phyloP scores from a whole-genome alignment of 2,329 filamentous ascomycete species.

The Coleophoma crateriformis region DNA sequence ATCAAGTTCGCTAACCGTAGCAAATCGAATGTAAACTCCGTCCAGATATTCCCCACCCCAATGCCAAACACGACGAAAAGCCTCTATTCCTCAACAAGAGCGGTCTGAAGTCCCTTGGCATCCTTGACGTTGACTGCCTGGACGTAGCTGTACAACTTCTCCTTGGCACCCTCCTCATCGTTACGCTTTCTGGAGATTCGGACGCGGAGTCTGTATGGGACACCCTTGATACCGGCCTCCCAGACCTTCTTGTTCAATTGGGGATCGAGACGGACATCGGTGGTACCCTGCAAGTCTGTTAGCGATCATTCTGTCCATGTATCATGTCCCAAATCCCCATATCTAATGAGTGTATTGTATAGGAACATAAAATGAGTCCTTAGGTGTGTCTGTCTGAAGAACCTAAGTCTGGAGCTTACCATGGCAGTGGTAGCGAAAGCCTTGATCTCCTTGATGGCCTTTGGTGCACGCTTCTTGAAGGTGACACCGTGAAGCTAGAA shows the following conservation, averaged over 20 bases:
- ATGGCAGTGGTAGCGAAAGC: constrained; percentile 88
- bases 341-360: too few relatives aligned
- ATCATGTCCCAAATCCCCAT: background rate
- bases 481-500: constrained; percentile 85
- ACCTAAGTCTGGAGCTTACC: constrained; percentile 27
- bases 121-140: constrained; percentile 99
- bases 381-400: background rate
- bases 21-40: constrained; percentile 7
- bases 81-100: constrained; percentile 70
- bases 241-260: constrained; percentile 99
- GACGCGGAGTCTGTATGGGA: constrained; percentile 93
- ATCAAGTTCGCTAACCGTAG: constrained; percentile 6
- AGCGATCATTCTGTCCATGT: constrained; percentile 13
- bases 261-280: constrained; percentile 95
- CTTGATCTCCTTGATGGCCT: constrained; percentile 99
- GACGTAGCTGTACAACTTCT: constrained; percentile 99
- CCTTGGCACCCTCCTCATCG: constrained; percentile 98
- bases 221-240: constrained; percentile 98
- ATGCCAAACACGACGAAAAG: background rate
- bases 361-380: too few relatives aligned
- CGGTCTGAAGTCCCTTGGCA: constrained; percentile 93
- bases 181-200: constrained; percentile 99
- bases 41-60: constrained; percentile 4
- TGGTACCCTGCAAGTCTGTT: constrained; percentile 65
- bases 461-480: constrained; percentile 99